phyloP scores from a whole-genome alignment of 1,139 yeast species.

The Kurtzmaniella quercitrusa region DNA sequence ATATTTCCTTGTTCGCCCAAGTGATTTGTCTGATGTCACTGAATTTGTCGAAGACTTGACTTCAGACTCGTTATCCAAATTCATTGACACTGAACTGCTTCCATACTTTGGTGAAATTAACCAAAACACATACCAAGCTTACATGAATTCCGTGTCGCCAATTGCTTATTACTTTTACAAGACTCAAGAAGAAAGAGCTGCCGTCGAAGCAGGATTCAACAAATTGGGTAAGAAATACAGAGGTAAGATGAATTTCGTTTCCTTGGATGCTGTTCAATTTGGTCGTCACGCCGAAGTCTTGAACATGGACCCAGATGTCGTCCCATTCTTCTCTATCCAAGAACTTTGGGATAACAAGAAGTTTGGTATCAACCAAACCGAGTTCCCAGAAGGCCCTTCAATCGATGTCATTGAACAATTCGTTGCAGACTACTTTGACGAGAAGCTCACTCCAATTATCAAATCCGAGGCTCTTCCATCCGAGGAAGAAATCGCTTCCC shows the following conservation, averaged over 20 bases:
- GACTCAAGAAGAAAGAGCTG: slow-evolving; percentile 60
- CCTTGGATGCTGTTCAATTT: slow-evolving; percentile 73
- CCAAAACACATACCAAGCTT: slow-evolving; percentile 73
- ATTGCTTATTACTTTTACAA: slow-evolving; percentile 85
- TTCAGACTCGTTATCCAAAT: slow-evolving; percentile 41
- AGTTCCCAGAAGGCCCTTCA: slow-evolving; percentile 40
- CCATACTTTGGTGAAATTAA: slow-evolving; percentile 91
- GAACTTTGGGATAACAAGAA: slow-evolving; percentile 64
- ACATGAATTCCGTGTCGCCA: slow-evolving; percentile 72
- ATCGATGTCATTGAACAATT: slow-evolving; percentile 48
- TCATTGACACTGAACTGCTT: slow-evolving; percentile 65
- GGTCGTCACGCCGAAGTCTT: slow-evolving; percentile 90
- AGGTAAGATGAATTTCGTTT: slow-evolving; percentile 84
- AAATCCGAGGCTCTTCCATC: slow-evolving; percentile 85
- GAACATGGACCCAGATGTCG: slow-evolving; percentile 73
- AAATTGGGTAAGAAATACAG: slow-evolving; percentile 70
- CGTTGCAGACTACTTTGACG: slow-evolving; percentile 60
- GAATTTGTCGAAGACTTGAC: slow-evolving; percentile 18
- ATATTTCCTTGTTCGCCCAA: slow-evolving; percentile 37
- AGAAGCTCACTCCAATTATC: slow-evolving; percentile 64
- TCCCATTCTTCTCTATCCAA: slow-evolving; percentile 91
- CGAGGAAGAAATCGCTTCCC: slow-evolving; percentile 59
- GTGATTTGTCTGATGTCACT: slow-evolving; percentile 22
- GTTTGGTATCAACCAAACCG: slow-evolving; percentile 58
- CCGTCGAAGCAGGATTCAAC: slow-evolving; percentile 47